Base-by-base conservation (phyloP, 2,329 filamentous ascomycete genomes). In the Aureobasidium subglaciale region DNA sequence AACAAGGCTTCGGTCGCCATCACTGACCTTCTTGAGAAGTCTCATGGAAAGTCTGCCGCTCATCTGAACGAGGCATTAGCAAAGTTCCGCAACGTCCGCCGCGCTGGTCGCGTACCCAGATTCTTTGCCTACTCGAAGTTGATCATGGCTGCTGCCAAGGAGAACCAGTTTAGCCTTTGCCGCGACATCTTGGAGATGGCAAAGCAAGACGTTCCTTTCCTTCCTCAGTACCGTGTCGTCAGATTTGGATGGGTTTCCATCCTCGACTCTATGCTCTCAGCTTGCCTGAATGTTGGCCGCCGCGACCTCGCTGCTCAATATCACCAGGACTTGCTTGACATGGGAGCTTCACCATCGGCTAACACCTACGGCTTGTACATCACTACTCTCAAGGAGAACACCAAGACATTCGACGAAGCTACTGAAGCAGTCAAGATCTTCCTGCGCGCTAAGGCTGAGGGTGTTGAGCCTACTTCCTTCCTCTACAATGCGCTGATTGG, bases 311-410 rank as follows among this genome's bases (percentile, higher is more conserved):
- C 93, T 59, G 85, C 87, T 69, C 85, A 90, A 64, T 96, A 87
- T 71, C 93, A 97, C 68, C 86, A 93, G 70, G 90, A 99, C 70
- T 79, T 99, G 62, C 78, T 95, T 46, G 85, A 90, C 59, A 93
- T 97, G 78, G 92, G 92, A 45, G 85, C 88, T 58, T 86, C 91
- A 9, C 93, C 93, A 15, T 95, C 92, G 2, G 93, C 93, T 40
- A 99, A 99, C 77, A 99, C 93, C 0, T 99, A 95, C 64, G 93
- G 93, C 58, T 82, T 99, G 16, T 99, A 97, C 79, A 99, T 99
- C 73, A 97, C 95, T n/a, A 97, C 92, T 1, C 78, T 99, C 59
- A 96, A 97, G 76, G 92, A 96, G 68, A 95, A 90, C 1, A 90
- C 90, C 62, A 96, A 95, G 81, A 97, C 91, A 0, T 97, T 96